phyloP scores from a whole-genome alignment of 306 rosid species.

The Ammopiptanthus mongolicus region DNA sequence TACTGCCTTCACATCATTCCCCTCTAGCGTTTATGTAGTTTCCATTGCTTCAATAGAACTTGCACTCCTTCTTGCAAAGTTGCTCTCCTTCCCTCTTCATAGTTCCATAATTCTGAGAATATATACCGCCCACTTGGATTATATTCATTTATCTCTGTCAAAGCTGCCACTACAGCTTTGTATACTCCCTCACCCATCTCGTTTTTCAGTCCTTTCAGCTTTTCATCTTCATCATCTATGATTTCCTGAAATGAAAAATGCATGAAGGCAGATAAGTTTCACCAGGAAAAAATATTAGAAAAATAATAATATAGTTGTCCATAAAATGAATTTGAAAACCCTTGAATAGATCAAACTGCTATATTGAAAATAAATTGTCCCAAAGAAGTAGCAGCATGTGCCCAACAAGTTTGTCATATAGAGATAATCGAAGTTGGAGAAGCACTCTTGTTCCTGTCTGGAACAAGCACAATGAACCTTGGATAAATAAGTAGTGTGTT shows the following conservation, averaged over 20 bases:
- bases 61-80: slow-evolving; percentile 39
- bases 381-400: not conserved
- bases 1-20: slow-evolving; percentile 28
- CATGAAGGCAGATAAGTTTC: not conserved
- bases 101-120: slow-evolving; percentile 55
- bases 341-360: not conserved
- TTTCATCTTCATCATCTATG: slow-evolving; percentile 47
- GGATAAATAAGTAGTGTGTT: no score
- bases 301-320: not conserved
- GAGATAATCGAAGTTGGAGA: not conserved
- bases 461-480: not conserved
- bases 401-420: not conserved
- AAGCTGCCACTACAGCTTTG: slow-evolving; percentile 41
- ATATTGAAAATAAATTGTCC: not conserved
- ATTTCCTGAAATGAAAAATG: slow-evolving; percentile 47
- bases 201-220: slow-evolving; percentile 32
- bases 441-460: not conserved
- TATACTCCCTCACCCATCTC: slow-evolving; percentile 43
- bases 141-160: slow-evolving; percentile 52
- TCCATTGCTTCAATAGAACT: slow-evolving; percentile 39
- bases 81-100: slow-evolving; percentile 36
- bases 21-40: slow-evolving; percentile 23
- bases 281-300: slow-evolving; percentile 3
- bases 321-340: not conserved
- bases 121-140: slow-evolving; percentile 57